Evolutionary conservation across 139 green algal genomes (phyloP), one percentile per base, ranked within the genome.

Genomic region (Picochlorum sp.): DNA sequence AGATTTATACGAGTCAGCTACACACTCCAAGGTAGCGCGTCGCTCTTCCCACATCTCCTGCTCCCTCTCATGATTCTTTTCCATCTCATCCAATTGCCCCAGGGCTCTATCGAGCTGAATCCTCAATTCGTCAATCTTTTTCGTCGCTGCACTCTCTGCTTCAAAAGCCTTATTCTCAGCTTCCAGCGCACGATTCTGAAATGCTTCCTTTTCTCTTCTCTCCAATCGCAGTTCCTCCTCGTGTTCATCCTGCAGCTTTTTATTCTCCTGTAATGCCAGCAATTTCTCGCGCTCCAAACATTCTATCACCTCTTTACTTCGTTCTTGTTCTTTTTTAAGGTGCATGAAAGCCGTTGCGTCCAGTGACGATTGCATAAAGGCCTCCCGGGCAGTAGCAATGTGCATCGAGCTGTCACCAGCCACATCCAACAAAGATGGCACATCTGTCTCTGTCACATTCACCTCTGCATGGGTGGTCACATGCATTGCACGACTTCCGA

Each of bases 401-500:
- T 30, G 28, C 28, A 30, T 30, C 4, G 28, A 30, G 4, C 28
- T 7, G 28, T 26, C n/a, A 21, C 47, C n/a, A 21, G 11, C 16
- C 2, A 54, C 15, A 54, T 20, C n/a, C 18, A 26, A 26, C 11
- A 20, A 13, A 0, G 11, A 54, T 8, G n/a, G 15, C 16, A 21
- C n/a, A 18, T 21, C n/a, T 20, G 47, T 20, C 4, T 26, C n/a
- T 54, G 16, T 21, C 16, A 82, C 77, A 69, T 91, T 90, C 7
- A 92, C 80, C 15, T 87, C 69, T 18, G 81, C 80, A 57, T 82
- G 75, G 59, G 75, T 94, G 49, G 78, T 73, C 18, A 95, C 85
- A n/a, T 71, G 76, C 82, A 92, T 90, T 10, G 87, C 87, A 21
- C 87, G 61, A 45, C 65, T 62, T 10, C 81, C 87, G 79, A 95